These are phyloP conservation scores for Ophiocordyceps camponoti-rufipedis DNA, from an alignment of 2,329 filamentous ascomycete genomes.

Conservation along the genomic window DNA sequence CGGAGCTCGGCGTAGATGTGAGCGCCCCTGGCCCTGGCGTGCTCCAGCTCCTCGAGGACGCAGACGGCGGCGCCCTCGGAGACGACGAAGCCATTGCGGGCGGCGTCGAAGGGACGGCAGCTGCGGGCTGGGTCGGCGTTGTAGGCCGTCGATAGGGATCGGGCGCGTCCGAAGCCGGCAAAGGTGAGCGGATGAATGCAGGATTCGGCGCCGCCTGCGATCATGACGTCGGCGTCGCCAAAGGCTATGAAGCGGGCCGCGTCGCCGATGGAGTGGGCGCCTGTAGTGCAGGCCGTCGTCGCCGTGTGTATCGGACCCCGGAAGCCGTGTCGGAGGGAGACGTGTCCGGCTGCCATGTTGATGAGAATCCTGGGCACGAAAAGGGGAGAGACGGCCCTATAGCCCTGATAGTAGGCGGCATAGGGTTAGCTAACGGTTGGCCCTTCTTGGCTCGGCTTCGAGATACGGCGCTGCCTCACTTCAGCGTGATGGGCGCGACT, in stretches of 20 bases:
- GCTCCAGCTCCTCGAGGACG: slow-evolving; percentile 76
- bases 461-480: slow-evolving; percentile 25
- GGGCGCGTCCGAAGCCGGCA: slow-evolving; percentile 74
- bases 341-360: slow-evolving; percentile 86
- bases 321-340: slow-evolving; percentile 84
- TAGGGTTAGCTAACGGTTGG: not conserved
- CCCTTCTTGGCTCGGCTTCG: not conserved
- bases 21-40: slow-evolving; percentile 63
- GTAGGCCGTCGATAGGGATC: slow-evolving; percentile 67
- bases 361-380: slow-evolving; percentile 89
- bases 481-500: slow-evolving; percentile 57
- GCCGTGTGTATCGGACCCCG: slow-evolving; percentile 81
- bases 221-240: slow-evolving; percentile 86
- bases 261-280: slow-evolving; percentile 86
- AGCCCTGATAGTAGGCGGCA: slow-evolving; percentile 39
- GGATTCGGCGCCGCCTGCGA: slow-evolving; percentile 87
- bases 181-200: slow-evolving; percentile 91
- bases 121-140: slow-evolving; percentile 54
- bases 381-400: slow-evolving; percentile 79
- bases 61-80: slow-evolving; percentile 81
- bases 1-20: slow-evolving; percentile 73
- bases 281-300: slow-evolving; percentile 91
- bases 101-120: slow-evolving; percentile 73
- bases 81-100: slow-evolving; percentile 75
- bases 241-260: slow-evolving; percentile 82